These are phyloP conservation scores for Athelia psychrophila DNA, from an alignment of 1,284 basidiomycete genomes.

Conservation along the genomic window DNA sequence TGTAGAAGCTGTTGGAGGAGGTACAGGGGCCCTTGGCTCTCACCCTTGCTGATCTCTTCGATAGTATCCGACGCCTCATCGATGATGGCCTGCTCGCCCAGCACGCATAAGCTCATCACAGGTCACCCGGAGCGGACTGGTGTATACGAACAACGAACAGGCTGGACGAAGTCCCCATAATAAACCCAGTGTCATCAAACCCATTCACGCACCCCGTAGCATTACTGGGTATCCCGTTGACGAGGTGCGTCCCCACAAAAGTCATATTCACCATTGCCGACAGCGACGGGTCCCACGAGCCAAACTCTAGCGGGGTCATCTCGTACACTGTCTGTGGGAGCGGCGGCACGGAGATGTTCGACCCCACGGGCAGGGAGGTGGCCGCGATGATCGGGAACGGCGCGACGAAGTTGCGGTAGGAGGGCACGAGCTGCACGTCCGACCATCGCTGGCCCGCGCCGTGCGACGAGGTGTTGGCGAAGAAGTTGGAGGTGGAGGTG, in stretches of 20 bases:
- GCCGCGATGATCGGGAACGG: conserved; percentile 60
- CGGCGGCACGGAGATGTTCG: conserved; percentile 38
- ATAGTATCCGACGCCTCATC: conserved; percentile 34
- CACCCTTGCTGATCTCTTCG: conserved; percentile 31
- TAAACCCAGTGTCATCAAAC: conserved; percentile 64
- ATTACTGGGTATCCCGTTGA: conserved; percentile 46
- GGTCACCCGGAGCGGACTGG: no score
- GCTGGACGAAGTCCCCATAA: conserved; percentile 65
- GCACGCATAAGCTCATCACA: no score
- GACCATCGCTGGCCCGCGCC: conserved; percentile 70
- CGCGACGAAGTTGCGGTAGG: conserved; percentile 40
- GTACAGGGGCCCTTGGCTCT: conserved; percentile 39
- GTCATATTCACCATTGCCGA: conserved; percentile 58
- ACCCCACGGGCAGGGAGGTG: conserved; percentile 48
- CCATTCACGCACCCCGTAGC: conserved; percentile 55
- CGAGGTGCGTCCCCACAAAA: conserved; percentile 57
- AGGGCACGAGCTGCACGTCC: conserved; percentile 41
- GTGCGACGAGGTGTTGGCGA: conserved; percentile 55
- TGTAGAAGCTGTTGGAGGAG: conserved; percentile 44
- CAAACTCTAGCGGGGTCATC: conserved; percentile 65
- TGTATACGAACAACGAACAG: conserved; percentile 56
- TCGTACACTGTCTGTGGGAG: conserved; percentile 59
- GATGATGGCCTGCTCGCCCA: no score
- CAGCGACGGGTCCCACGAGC: conserved; percentile 65
- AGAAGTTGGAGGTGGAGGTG: conserved; percentile 55